Evolutionary conservation across 164 flowering plant species (phyloP).

Genomic region (Chloranthus sessilifolius): DNA sequence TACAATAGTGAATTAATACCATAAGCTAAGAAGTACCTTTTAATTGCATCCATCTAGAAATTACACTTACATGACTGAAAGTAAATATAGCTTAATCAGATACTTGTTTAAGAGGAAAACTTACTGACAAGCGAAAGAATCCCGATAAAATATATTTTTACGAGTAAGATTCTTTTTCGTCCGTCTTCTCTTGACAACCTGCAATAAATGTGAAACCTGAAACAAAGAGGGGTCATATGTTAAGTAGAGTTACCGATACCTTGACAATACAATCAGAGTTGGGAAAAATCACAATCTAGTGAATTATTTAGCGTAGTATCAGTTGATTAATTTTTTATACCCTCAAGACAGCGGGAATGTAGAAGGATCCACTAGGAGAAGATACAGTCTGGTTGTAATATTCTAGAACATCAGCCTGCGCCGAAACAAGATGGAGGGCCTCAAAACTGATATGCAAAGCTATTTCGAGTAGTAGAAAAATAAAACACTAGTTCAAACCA

Average conservation of each 20-base stretch:
- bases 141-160: constrained; percentile 58
- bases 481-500: no score
- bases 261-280: no score
- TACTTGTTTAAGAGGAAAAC: constrained; percentile 19
- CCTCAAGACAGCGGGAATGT: constrained; percentile 85
- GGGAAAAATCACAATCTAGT: no score
- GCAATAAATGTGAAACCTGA: constrained; percentile 80
- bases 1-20: no score
- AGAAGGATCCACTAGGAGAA: constrained; percentile 73
- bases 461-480: no score
- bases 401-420: constrained; percentile 90
- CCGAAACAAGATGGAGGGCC: constrained; percentile 14
- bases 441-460: no score
- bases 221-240: constrained; percentile 6
- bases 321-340: no score
- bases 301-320: no score
- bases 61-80: neutral
- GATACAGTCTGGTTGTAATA: constrained; percentile 84
- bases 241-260: no score
- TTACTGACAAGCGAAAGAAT: constrained; percentile 74
- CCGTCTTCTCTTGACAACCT: constrained; percentile 69
- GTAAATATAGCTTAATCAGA: neutral
- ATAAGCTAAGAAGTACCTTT: no score
- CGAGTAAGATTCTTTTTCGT: constrained; percentile 51
- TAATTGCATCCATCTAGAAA: no score